Percentiles rank a stretch among this genome's conserved stretches.
Evolutionary conservation across 2,329 filamentous ascomycete genomes (phyloP).

Genomic region (Phyllosticta paracitricarpa): DNA sequence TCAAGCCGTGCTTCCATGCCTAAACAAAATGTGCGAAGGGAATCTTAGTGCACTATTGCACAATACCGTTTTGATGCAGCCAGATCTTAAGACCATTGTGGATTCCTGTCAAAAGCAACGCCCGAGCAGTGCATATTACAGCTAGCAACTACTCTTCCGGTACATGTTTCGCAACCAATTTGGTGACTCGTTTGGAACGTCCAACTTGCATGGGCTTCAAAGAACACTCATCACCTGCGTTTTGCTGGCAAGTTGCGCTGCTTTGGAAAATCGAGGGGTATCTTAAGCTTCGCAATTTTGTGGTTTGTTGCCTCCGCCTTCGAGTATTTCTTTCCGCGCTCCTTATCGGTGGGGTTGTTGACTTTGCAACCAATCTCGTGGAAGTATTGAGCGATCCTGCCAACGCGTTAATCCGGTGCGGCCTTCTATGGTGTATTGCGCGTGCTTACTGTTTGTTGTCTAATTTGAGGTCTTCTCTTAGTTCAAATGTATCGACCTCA

Average conservation of each 20-base stretch:
- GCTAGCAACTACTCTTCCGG: too few relatives aligned
- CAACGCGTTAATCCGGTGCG: slow-evolving; percentile 12
- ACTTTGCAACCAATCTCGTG: slow-evolving; percentile 64
- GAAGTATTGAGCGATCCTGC: slow-evolving; percentile 57
- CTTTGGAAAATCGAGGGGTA: slow-evolving; percentile 80
- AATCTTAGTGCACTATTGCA: too few relatives aligned
- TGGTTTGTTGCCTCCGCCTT: slow-evolving; percentile 52
- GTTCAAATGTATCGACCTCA: slow-evolving; percentile 57
- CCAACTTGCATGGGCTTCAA: too few relatives aligned
- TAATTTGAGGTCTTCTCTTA: slow-evolving; percentile 62
- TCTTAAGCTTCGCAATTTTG: slow-evolving; percentile 57
- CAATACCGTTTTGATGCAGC: too few relatives aligned
- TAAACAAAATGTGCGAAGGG: too few relatives aligned
- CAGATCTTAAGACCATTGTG: too few relatives aligned
- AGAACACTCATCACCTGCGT: not conserved
- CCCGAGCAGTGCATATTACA: too few relatives aligned
- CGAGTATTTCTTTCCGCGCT: slow-evolving; percentile 45
- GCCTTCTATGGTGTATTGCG: not conserved
- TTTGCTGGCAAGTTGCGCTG: slow-evolving; percentile 26
- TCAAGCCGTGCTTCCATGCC: too few relatives aligned
- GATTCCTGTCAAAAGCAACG: too few relatives aligned
- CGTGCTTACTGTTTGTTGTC: slow-evolving; percentile 52
- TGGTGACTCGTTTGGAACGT: not conserved
- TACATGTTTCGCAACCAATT: too few relatives aligned
- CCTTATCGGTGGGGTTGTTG: slow-evolving; percentile 34